Base-by-base conservation (phyloP, 1,284 basidiomycete species). In the Cryptococcus sp. region DNA sequence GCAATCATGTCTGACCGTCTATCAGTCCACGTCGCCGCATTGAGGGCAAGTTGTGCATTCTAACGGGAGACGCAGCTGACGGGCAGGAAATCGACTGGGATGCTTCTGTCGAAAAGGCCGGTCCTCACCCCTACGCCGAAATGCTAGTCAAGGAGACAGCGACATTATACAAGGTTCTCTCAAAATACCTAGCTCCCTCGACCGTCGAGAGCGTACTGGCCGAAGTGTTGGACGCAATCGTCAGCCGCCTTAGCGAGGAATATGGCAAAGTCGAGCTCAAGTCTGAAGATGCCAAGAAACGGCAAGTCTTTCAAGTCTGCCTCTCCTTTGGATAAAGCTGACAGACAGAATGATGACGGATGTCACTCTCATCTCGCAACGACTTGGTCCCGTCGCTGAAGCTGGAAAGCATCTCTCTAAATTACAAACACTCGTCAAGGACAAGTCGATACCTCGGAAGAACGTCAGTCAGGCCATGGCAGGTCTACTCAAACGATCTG, bases 1-100 rank as follows among this genome's bases (percentile, higher is more conserved):
- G 88, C 92, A 34, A 99, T 98, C 75, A 98, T 99, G 96, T 86
- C 91, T 48, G 94, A 98, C 76, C 83, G 94, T 47, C 78, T 98
- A 45, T 84, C 80, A 56, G 85, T 88, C 1, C 94, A 98, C 73
- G 85, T 68, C 67, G 81, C 66, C 21, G 63, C 72, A 16, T 54
- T 75, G 18, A 50, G 69, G 31, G 70, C 69, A 22, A 52, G 67
- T 54, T n/a, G 11, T 14, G 7, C 40, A n/a, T n/a, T n/a, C 18
- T 39, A 39, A 7, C 18, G 16, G 4, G 36, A 14, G 36, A 39
- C 18, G 7, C 5, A 39, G 49, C 53, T 56, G 42, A 56, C 24
- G 4, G n/a, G 5, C 56, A 91, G 84, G 77, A 78, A 40, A 81
- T 94, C 53, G 81, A 88, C 60, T 94, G 90, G 89, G 85, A 83